Conservation (phyloP, 139 green algal genomes). For the Ettlia oleoabundans region DNA sequence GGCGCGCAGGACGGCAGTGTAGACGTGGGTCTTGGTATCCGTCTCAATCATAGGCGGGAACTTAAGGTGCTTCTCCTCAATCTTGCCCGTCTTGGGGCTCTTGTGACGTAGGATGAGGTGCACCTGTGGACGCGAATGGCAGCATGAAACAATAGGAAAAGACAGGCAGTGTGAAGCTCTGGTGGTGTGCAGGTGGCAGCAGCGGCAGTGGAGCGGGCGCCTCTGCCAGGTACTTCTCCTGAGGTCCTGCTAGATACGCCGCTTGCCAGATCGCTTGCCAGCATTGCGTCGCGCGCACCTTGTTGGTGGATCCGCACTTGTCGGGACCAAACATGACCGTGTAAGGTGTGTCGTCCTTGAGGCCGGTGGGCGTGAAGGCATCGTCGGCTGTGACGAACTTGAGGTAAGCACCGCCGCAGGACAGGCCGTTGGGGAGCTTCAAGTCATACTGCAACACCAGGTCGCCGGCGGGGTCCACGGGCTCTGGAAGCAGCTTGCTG, state of each 20-base stretch:
- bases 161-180: too few species aligned
- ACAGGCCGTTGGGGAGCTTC: slow-evolving; percentile 65
- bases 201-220: not conserved
- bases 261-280: not conserved
- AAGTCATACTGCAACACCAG: slow-evolving; percentile 87
- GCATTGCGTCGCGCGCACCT: slow-evolving; percentile 33
- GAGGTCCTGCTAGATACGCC: not conserved
- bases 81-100: slow-evolving; percentile 83
- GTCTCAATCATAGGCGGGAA: slow-evolving; percentile 65
- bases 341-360: slow-evolving; percentile 91
- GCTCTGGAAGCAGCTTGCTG: slow-evolving; percentile 51
- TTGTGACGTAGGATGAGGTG: slow-evolving; percentile 93
- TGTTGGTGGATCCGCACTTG: slow-evolving; percentile 92
- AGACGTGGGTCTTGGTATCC: slow-evolving; percentile 75
- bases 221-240: too few species aligned
- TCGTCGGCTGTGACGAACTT: slow-evolving; percentile 84
- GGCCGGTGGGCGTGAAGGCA: slow-evolving; percentile 59
- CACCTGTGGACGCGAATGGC: slow-evolving; percentile 55
- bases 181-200: not conserved
- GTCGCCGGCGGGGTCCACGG: slow-evolving; percentile 59
- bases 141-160: too few species aligned
- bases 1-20: slow-evolving; percentile 80
- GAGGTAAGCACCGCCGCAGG: slow-evolving; percentile 90
- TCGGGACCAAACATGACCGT: slow-evolving; percentile 99
- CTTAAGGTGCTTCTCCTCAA: slow-evolving; percentile 93